A percentile compares a stretch with the other conserved stretches of the same genome.
phyloP scores from a whole-genome alignment of 371 early-diverging fungal genomes.

The Umbelopsis sp. region DNA sequence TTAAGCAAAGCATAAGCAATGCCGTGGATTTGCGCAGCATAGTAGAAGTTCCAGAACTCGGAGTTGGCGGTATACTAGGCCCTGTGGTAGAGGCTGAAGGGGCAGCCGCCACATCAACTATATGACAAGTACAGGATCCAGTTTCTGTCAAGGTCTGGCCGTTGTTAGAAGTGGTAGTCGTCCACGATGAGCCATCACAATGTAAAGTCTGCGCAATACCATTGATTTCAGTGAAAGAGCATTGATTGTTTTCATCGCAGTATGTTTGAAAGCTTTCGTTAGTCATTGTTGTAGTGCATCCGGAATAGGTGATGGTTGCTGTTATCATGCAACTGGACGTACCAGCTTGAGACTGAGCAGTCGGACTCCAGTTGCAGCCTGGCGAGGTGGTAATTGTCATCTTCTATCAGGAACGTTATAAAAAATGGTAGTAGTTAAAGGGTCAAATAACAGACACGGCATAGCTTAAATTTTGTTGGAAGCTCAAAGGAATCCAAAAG shows the following conservation, averaged over 20 bases:
- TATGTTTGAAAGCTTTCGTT: conserved; percentile 14
- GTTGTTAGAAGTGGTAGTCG: not conserved
- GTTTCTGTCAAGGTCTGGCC: not conserved
- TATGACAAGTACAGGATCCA: not conserved
- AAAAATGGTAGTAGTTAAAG: not conserved
- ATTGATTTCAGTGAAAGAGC: not conserved
- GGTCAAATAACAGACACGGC: not conserved
- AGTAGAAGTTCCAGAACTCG: conserved; percentile 6
- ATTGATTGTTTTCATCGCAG: conserved; percentile 2
- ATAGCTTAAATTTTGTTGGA: not conserved
- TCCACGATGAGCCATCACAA: conserved; percentile 8
- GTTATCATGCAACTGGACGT: not conserved
- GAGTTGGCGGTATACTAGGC: not conserved
- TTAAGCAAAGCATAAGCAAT: not conserved
- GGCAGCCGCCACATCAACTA: not conserved
- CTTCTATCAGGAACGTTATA: not conserved
- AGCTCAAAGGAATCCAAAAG: too few relatives aligned
- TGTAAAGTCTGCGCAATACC: not conserved
- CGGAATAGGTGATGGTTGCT: not conserved
- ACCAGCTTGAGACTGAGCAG: conserved; percentile 13
- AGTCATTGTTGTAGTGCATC: conserved; percentile 1
- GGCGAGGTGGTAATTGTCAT: conserved; percentile 7
- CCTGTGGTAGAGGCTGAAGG: not conserved
- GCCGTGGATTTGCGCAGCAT: not conserved
- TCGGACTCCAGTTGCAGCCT: conserved; percentile 6